Conservation (phyloP, 805 yeast species). For the Hanseniaspora occidentalis region DNA sequence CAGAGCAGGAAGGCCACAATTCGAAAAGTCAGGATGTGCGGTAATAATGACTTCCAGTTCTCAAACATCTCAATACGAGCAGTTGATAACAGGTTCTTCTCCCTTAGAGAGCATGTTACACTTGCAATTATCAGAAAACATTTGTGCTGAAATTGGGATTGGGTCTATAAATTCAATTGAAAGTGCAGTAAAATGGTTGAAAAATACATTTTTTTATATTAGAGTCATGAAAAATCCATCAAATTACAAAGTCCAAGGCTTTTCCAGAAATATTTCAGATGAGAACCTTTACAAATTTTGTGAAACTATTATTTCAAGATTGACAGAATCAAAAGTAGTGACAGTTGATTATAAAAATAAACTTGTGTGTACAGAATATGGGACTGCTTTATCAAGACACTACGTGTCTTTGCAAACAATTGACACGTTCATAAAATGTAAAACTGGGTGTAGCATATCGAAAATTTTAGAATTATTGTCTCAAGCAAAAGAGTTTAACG, state of each 20-base stretch:
- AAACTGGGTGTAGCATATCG: slow-evolving; percentile 7
- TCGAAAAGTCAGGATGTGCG: slow-evolving; percentile 36
- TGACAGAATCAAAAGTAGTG: slow-evolving; percentile 22
- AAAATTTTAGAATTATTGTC: slow-evolving; percentile 22
- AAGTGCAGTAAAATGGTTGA: slow-evolving; percentile 34
- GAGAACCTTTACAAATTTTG: slow-evolving; percentile 26
- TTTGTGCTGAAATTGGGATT: slow-evolving; percentile 33
- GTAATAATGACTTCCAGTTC: slow-evolving; percentile 33
- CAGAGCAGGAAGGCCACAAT: slow-evolving; percentile 52
- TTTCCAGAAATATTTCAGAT: slow-evolving; percentile 9
- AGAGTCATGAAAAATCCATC: slow-evolving; percentile 30
- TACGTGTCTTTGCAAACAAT: slow-evolving; percentile 35
- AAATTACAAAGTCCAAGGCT: slow-evolving; percentile 26
- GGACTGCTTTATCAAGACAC: slow-evolving; percentile 37
- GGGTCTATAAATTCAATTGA: slow-evolving; percentile 26
- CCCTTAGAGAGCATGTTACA: slow-evolving; percentile 36
- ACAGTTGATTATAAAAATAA: slow-evolving; percentile 11
- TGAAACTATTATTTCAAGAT: slow-evolving; percentile 21
- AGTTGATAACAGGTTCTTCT: slow-evolving; percentile 30
- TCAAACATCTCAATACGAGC: slow-evolving; percentile 28
- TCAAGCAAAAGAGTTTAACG: slow-evolving; percentile 29
- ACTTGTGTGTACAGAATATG: slow-evolving; percentile 28
- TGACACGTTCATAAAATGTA: slow-evolving; percentile 21
- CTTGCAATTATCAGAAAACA: slow-evolving; percentile 26
- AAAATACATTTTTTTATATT: slow-evolving; percentile 37